phyloP scores from a whole-genome alignment of 495 filamentous ascomycete species.

The Beverwykella pulmonaria region DNA sequence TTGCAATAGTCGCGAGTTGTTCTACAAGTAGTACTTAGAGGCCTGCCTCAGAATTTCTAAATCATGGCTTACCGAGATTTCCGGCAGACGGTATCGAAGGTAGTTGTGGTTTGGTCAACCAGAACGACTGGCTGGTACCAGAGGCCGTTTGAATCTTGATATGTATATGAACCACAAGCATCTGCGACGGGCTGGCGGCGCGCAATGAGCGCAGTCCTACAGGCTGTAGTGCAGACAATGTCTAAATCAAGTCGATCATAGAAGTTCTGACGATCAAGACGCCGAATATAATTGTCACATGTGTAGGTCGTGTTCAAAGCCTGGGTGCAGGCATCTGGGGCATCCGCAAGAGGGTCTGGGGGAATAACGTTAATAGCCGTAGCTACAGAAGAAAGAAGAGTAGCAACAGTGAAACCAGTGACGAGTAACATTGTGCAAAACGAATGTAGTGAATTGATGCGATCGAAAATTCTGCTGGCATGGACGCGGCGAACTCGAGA shows the following conservation, averaged over 20 bases:
- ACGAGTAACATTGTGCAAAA: background rate
- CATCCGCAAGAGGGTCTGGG: slow-evolving; percentile 6
- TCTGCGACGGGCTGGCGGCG: slow-evolving; percentile 3
- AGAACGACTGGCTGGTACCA: slow-evolving; percentile 5
- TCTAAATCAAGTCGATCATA: background rate
- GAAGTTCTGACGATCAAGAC: background rate
- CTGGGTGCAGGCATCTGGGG: background rate
- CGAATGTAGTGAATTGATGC: background rate
- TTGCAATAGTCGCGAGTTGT: slow-evolving; percentile 14
- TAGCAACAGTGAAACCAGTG: background rate
- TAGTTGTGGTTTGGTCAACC: background rate
- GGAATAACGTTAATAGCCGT: background rate
- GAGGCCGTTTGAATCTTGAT: background rate
- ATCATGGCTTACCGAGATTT: slow-evolving; percentile 3
- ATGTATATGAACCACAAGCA: slow-evolving; percentile 3
- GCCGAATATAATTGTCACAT: background rate
- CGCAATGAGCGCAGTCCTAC: background rate
- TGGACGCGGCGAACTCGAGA: background rate
- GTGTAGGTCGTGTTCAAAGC: slow-evolving; percentile 3
- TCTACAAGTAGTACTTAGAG: background rate
- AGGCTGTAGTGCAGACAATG: slow-evolving; percentile 1
- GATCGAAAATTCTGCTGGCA: background rate
- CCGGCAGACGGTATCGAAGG: slow-evolving; percentile 4
- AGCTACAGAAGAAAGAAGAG: background rate
- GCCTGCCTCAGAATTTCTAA: background rate